Evolutionary conservation across 768 basidiomycete genomes (phyloP).

Genomic region (Neoboletus magnificus): DNA sequence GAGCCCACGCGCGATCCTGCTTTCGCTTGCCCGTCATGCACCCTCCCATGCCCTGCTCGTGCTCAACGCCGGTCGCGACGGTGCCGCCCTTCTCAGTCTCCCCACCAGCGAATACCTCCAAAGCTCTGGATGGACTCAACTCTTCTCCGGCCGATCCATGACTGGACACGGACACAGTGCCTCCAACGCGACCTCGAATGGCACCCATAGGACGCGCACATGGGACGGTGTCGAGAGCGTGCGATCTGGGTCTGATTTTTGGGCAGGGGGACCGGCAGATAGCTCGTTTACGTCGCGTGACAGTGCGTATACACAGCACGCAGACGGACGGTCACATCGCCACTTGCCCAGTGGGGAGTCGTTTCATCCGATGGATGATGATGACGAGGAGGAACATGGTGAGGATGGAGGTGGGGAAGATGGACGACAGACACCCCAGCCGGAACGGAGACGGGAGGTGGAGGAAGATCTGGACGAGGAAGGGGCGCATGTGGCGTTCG

Average conservation of each 20-base stretch:
- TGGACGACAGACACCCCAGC: conserved; percentile 25
- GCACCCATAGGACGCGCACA: conserved; percentile 1
- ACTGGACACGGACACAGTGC: conserved; percentile 18
- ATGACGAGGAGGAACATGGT: conserved; percentile 15
- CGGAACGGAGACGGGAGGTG: conserved; percentile 7
- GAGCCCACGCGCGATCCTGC: conserved; percentile 71
- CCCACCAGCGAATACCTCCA: conserved; percentile 87
- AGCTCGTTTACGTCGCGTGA: conserved; percentile 21
- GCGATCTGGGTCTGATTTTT: conserved; percentile 74
- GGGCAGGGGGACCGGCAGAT: conserved; percentile 43
- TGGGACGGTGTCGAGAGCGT: conserved; percentile 41
- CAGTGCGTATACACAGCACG: conserved; percentile 9
- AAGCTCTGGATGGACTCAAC: conserved; percentile 66
- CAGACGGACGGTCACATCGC: conserved; percentile 6
- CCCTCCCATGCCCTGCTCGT: conserved; percentile 77
- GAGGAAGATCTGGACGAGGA: conserved; percentile 60
- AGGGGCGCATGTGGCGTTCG: conserved; percentile 77
- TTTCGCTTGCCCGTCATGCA: conserved; percentile 65
- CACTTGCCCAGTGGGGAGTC: conserved; percentile 26
- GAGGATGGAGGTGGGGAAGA: conserved; percentile 1
- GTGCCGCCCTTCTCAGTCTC: conserved; percentile 75
- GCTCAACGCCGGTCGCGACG: conserved; percentile 76
- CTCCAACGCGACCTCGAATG: conserved; percentile 18
- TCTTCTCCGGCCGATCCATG: conserved; percentile 4
- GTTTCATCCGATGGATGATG: conserved; percentile 33